Evolutionary conservation across 1,139 yeast genomes (phyloP).

Genomic region (Geotrichum phurueaensis): DNA sequence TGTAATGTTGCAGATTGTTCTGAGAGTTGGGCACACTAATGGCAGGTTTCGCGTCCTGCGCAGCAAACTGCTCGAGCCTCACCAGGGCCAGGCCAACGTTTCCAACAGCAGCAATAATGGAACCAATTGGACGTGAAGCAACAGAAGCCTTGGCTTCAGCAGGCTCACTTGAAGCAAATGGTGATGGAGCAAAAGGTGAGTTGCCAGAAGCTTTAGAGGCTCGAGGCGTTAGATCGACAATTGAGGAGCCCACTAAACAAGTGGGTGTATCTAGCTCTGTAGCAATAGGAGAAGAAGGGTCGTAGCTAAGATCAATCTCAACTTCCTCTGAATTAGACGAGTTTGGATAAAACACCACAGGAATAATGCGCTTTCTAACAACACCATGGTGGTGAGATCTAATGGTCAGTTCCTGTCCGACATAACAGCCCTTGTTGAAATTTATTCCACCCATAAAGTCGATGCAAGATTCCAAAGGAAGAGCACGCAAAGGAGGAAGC

Average conservation of each 20-base stretch:
- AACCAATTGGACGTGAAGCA: slow-evolving; percentile 40
- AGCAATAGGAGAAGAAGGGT: slow-evolving; percentile 19
- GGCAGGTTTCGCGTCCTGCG: slow-evolving; percentile 32
- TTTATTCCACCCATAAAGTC: slow-evolving; percentile 82
- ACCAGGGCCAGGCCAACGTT: slow-evolving; percentile 63
- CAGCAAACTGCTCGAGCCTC: slow-evolving; percentile 43
- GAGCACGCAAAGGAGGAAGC: slow-evolving; percentile 43
- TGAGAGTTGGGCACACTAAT: slow-evolving; percentile 28
- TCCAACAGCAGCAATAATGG: slow-evolving; percentile 50
- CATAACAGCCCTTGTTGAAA: slow-evolving; percentile 87
- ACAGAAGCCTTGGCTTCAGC: slow-evolving; percentile 10
- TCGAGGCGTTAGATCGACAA: slow-evolving; percentile 14
- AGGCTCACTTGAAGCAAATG: slow-evolving; percentile 31
- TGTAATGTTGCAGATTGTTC: slow-evolving; percentile 24
- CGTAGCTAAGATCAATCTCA: slow-evolving; percentile 25
- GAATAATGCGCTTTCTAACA: slow-evolving; percentile 73
- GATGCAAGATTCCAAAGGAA: slow-evolving; percentile 81
- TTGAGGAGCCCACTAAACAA: slow-evolving; percentile 12
- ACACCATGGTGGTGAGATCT: slow-evolving; percentile 81
- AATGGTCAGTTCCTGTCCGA: slow-evolving; percentile 92
- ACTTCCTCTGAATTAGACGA: slow-evolving; percentile 24
- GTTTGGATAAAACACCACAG: slow-evolving; percentile 48
- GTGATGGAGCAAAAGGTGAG: slow-evolving; percentile 20
- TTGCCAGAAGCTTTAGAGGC: slow-evolving; percentile 2
- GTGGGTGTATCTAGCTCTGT: slow-evolving; percentile 12